phyloP scores from a whole-genome alignment of 176 grass and related monocot genomes.

The Saccharum spontaneum region DNA sequence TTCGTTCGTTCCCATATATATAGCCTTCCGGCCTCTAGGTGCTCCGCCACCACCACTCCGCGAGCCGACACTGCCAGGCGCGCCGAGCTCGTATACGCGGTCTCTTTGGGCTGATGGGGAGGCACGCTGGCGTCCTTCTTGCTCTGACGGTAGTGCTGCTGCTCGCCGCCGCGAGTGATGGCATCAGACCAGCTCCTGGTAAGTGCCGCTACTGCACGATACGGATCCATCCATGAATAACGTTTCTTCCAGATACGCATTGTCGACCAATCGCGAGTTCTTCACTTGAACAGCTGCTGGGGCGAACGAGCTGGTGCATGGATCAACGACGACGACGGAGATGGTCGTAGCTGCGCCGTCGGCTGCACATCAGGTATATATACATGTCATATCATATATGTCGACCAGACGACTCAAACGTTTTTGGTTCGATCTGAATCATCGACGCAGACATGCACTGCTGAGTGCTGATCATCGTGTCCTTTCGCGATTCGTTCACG shows the following conservation, averaged over 20 bases:
- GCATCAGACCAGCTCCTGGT: conserved; percentile 50
- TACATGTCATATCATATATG: too few species aligned
- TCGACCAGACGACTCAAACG: too few species aligned
- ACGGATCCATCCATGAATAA: background rate
- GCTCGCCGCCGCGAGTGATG: conserved; percentile 32
- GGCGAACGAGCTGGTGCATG: background rate
- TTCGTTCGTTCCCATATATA: background rate
- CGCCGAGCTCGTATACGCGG: background rate
- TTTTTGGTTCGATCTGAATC: too few species aligned
- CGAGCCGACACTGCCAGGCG: background rate
- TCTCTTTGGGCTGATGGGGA: conserved; percentile 31
- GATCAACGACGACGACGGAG: background rate
- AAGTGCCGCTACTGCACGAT: background rate
- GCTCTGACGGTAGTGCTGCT: conserved; percentile 8
- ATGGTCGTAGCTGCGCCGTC: background rate
- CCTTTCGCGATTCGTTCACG: background rate
- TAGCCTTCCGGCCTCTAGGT: background rate
- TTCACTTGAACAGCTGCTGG: background rate
- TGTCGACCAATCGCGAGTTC: background rate
- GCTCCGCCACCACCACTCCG: background rate
- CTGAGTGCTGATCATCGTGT: too few species aligned
- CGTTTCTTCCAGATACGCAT: background rate
- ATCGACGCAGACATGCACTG: too few species aligned
- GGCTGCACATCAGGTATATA: background rate
- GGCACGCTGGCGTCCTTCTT: conserved; percentile 1